Percentiles rank a stretch among this genome's conserved stretches.
Conservation (phyloP, 106 monocot species). For the Allium cepa region DNA sequence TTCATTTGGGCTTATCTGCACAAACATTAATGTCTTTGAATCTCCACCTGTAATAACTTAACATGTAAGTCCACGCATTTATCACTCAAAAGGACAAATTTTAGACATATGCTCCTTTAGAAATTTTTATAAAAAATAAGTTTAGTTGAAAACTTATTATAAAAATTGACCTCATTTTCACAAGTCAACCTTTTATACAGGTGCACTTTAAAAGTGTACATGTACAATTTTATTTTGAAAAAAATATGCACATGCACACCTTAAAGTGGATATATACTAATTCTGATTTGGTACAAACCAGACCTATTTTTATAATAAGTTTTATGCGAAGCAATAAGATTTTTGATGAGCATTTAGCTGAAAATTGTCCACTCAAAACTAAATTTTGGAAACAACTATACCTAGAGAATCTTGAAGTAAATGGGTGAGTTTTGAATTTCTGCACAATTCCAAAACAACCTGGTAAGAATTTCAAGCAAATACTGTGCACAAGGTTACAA, state of each 20-base stretch:
- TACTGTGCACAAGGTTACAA: background rate
- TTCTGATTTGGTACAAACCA: background rate
- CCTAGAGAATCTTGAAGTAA: slow-evolving; percentile 91
- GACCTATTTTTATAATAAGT: background rate
- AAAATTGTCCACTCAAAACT: background rate
- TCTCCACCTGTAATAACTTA: slow-evolving; percentile 46
- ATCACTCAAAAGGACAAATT: no score
- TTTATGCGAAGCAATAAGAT: background rate
- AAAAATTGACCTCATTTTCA: no score
- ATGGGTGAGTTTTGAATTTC: slow-evolving; percentile 98
- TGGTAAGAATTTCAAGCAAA: background rate
- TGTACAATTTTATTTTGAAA: no score
- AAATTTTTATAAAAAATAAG: no score
- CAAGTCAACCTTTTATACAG: no score
- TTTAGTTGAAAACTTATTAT: no score
- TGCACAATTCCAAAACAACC: slow-evolving; percentile 18
- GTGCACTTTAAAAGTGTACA: no score
- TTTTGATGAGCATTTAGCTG: no score
- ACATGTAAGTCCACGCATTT: no score
- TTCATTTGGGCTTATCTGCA: slow-evolving; percentile 88
- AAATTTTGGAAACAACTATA: slow-evolving; percentile 16
- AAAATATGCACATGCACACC: no score
- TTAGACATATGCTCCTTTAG: no score
- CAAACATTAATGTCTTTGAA: slow-evolving; percentile 88
- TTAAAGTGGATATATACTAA: no score